phyloP scores from a whole-genome alignment of 257 asterid species.

The Solanum piurae region DNA sequence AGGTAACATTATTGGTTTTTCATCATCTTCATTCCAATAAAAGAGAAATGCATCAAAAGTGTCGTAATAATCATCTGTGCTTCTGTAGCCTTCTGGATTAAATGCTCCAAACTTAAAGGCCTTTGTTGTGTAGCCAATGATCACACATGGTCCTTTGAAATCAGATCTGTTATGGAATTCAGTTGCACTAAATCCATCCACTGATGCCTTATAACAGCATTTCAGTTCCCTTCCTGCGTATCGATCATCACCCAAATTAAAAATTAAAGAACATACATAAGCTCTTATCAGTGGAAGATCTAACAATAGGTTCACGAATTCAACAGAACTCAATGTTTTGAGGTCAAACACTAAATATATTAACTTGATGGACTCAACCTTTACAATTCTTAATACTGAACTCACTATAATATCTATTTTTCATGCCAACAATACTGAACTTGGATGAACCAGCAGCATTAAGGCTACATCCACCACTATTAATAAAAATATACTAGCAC shows the following conservation, averaged over 20 bases:
- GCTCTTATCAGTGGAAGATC: neutral
- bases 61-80: constrained; percentile 84
- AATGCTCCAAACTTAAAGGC: constrained; percentile 78
- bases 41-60: constrained; percentile 79
- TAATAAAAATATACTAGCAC: neutral
- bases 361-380: neutral
- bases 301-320: neutral
- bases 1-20: constrained; percentile 37
- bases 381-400: neutral
- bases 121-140: constrained; percentile 56
- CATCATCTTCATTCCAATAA: constrained; percentile 38
- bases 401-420: neutral
- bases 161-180: constrained; percentile 66
- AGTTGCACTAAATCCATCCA: constrained; percentile 79
- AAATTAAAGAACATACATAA: neutral
- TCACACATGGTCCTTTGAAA: constrained; percentile 89
- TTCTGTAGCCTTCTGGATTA: constrained; percentile 83
- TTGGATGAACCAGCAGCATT: neutral
- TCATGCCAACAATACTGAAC: neutral
- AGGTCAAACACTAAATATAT: neutral
- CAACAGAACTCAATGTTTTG: neutral
- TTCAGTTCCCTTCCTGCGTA: constrained; percentile 57
- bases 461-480: neutral
- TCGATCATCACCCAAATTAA: neutral
- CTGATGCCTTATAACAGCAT: constrained; percentile 78